phyloP scores from a whole-genome alignment of 2,329 filamentous ascomycete genomes.

The Calonectria crousiana region DNA sequence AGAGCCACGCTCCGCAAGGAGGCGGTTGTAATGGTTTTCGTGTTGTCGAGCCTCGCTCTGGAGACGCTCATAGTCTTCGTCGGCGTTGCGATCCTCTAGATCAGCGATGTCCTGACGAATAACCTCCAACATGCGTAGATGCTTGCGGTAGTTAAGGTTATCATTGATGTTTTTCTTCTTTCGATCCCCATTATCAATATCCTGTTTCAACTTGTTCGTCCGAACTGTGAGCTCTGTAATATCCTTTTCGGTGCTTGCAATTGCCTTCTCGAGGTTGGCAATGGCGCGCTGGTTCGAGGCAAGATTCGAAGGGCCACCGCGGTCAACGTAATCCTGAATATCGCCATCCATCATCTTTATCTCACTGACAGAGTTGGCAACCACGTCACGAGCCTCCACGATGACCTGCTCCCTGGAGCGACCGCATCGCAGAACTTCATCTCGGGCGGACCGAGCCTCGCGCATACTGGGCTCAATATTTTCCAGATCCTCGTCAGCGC shows the following conservation, averaged over 20 bases:
- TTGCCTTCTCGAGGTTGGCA: slow-evolving; percentile 73
- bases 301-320: slow-evolving; percentile 80
- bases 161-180: slow-evolving; percentile 90
- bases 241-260: slow-evolving; percentile 75
- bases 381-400: slow-evolving; percentile 75
- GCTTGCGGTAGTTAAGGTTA: slow-evolving; percentile 88
- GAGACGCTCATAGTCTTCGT: slow-evolving; percentile 83
- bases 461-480: slow-evolving; percentile 80
- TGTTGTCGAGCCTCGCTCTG: slow-evolving; percentile 75
- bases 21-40: slow-evolving; percentile 75
- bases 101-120: slow-evolving; percentile 78
- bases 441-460: slow-evolving; percentile 80
- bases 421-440: slow-evolving; percentile 80
- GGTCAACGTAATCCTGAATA: slow-evolving; percentile 83
- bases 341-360: slow-evolving; percentile 81
- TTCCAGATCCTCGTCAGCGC: slow-evolving; percentile 79
- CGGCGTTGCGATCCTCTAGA: slow-evolving; percentile 83
- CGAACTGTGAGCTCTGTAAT: slow-evolving; percentile 74
- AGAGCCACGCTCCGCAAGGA: slow-evolving; percentile 79
- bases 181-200: slow-evolving; percentile 82
- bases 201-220: slow-evolving; percentile 82
- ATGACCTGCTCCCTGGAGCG: slow-evolving; percentile 79
- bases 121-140: slow-evolving; percentile 74
- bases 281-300: slow-evolving; percentile 78
- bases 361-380: slow-evolving; percentile 82